These are phyloP conservation scores for Fusarium pseudocircinatum DNA, from an alignment of 2,329 filamentous ascomycete species.

Conservation along the genomic window DNA sequence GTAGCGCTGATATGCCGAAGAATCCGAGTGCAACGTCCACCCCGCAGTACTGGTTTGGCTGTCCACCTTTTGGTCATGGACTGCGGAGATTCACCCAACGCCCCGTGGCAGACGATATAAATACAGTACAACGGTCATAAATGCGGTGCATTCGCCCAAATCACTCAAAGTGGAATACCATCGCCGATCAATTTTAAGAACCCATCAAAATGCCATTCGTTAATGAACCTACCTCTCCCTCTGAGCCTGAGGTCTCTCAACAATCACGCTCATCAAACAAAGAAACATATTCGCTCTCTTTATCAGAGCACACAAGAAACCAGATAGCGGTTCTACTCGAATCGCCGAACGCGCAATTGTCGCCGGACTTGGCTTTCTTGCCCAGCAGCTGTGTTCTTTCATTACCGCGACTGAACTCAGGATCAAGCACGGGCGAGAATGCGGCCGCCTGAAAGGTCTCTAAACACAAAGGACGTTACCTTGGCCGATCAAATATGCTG, in stretches of 20 bases:
- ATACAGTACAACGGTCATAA: too few relatives aligned
- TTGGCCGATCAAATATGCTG: fast-evolving
- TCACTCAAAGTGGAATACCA: too few relatives aligned
- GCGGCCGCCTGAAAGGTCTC: too few relatives aligned
- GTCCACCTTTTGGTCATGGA: background rate
- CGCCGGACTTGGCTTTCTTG: background rate
- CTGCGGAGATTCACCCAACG: background rate
- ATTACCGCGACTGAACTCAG: background rate
- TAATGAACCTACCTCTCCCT: background rate
- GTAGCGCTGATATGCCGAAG: background rate
- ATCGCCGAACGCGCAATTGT: background rate
- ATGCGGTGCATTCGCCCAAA: background rate
- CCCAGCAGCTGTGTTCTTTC: background rate
- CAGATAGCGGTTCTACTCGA: background rate
- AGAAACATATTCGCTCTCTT: background rate
- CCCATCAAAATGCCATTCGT: background rate
- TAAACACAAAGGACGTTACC: background rate
- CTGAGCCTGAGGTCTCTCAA: background rate
- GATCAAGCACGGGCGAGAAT: background rate
- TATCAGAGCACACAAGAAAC: background rate
- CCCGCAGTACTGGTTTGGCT: too few relatives aligned
- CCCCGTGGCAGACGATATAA: background rate
- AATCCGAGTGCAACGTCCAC: too few relatives aligned
- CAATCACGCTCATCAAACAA: background rate
- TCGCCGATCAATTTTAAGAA: background rate